Evolutionary conservation across 2,329 filamentous ascomycete genomes (phyloP).

Genomic region (Septoria petroselini): DNA sequence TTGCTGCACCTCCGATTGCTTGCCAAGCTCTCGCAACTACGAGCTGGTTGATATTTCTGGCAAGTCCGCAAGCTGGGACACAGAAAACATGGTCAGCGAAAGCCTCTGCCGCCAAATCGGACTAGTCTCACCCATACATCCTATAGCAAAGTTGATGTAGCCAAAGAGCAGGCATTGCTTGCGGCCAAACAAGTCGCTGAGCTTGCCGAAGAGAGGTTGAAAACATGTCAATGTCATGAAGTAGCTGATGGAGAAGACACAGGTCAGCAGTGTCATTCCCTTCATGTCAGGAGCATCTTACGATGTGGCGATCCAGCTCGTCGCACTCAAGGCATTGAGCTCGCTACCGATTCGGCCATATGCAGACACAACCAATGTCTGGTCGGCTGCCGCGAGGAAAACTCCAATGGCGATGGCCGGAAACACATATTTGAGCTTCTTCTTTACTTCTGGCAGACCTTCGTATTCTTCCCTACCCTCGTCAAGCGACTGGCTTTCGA

Average conservation of each 20-base stretch:
- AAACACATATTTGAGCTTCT: slow-evolving; percentile 56
- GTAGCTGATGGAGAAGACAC: slow-evolving; percentile 42
- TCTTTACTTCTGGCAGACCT: slow-evolving; percentile 50
- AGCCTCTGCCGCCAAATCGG: too few relatives aligned
- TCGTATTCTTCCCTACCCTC: slow-evolving; percentile 39
- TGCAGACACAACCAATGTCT: slow-evolving; percentile 73
- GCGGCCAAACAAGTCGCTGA: slow-evolving; percentile 68
- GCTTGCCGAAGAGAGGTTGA: slow-evolving; percentile 70
- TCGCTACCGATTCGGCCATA: slow-evolving; percentile 76
- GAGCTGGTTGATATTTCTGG: slow-evolving; percentile 62
- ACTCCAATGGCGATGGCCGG: slow-evolving; percentile 63
- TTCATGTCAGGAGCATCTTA: too few relatives aligned
- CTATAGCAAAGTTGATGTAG: slow-evolving; percentile 63
- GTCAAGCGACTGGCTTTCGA: slow-evolving; percentile 20
- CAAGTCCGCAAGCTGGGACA: slow-evolving; percentile 53
- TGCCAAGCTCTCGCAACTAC: slow-evolving; percentile 62
- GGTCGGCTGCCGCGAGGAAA: slow-evolving; percentile 70
- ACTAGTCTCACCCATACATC: slow-evolving; percentile 52
- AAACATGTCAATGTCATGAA: slow-evolving; percentile 72
- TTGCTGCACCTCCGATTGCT: slow-evolving; percentile 67
- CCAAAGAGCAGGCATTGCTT: slow-evolving; percentile 64
- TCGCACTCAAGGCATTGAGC: slow-evolving; percentile 68
- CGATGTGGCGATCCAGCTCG: slow-evolving; percentile 69
- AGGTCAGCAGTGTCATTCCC: too few relatives aligned
- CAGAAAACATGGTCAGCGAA: too few relatives aligned